Base-by-base conservation (phyloP, 2,329 filamentous ascomycete species). In the Aurifilum marmelostoma region DNA sequence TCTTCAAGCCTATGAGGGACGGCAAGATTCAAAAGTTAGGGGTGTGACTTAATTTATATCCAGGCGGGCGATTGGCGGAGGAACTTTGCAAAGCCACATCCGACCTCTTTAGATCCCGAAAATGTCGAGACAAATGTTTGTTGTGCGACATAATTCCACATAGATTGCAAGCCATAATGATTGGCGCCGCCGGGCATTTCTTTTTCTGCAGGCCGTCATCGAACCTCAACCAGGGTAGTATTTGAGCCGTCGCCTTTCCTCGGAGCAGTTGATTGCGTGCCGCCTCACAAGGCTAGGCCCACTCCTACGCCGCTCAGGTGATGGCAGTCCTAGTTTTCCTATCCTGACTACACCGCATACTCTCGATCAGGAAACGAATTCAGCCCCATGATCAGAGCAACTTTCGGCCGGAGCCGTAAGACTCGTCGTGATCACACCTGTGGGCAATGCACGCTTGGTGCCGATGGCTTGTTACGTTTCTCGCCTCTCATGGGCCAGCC, bases 181-280 rank as follows among this genome's bases (percentile, higher is more conserved):
- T 6, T n/a, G 47, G 24, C 47, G 47, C 41, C 59, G 11, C 58
- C 29, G n/a, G 39, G 47, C 41, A 47, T 47, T 21, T 47, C n/a
- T n/a, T 54, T 47, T 63, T 39, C 24, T 58, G n/a, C 21, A 8
- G n/a, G 27, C 29, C 52, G 24, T 16, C 32, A 50, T 3, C 24
- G 63, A 66, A 11, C 39, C 27, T 34, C 16, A 64, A n/a, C 9
- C 39, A 4, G 47, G 39, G 34, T 34, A 8, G 34, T 34, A 34
- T 8, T 41, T 59, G 5, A 16, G 32, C 39, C 43, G 64, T 39
- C 52, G n/a, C 34, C 18, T 29, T 56, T 59, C 9, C 11, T 66
- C 65, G 65, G 65, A 66, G 65, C 39, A 52, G 18, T 66, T 37
- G 65, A 66, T 61, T 66, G 65, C 65, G 65, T 61, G 39, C 27